These are phyloP conservation scores for Allium fistulosum DNA, from an alignment of 106 monocot species.

Conservation along the genomic window DNA sequence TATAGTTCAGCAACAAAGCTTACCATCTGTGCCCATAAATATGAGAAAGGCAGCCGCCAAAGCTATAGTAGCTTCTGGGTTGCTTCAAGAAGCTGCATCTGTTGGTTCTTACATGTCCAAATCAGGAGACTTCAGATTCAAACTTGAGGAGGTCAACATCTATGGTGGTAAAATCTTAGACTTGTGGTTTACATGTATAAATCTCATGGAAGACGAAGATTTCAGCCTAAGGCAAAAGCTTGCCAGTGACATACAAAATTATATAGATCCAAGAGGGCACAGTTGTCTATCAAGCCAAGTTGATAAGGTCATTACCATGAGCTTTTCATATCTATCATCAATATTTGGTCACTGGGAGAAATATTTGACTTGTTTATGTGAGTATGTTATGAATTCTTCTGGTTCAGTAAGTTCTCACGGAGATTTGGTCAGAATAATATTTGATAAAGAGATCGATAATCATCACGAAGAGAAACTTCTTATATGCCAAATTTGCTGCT, in stretches of 20 bases:
- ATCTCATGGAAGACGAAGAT: constrained; percentile 91
- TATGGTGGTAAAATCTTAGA: constrained; percentile 60
- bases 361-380: constrained; percentile 56
- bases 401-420: constrained; percentile 27
- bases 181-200: constrained; percentile 68
- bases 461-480: constrained; percentile 97
- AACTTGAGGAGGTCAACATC: constrained; percentile 9
- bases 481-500: constrained; percentile 91
- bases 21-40: constrained; percentile 72
- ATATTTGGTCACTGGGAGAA: constrained; percentile 54
- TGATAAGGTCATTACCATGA: constrained; percentile 61
- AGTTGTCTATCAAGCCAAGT: constrained; percentile 51
- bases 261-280: constrained; percentile 14
- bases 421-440: constrained; percentile 75
- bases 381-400: constrained; percentile 33
- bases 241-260: constrained; percentile 59
- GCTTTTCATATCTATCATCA: constrained; percentile 66
- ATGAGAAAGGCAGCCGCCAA: constrained; percentile 78
- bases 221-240: constrained; percentile 49
- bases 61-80: constrained; percentile 62
- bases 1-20: constrained; percentile 54
- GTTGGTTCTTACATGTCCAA: constrained; percentile 39
- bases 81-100: constrained; percentile 50
- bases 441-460: constrained; percentile 98
- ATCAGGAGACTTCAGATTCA: constrained; percentile 7